Evolutionary conservation across 768 basidiomycete genomes (phyloP).

Genomic region (Russula vinacea): DNA sequence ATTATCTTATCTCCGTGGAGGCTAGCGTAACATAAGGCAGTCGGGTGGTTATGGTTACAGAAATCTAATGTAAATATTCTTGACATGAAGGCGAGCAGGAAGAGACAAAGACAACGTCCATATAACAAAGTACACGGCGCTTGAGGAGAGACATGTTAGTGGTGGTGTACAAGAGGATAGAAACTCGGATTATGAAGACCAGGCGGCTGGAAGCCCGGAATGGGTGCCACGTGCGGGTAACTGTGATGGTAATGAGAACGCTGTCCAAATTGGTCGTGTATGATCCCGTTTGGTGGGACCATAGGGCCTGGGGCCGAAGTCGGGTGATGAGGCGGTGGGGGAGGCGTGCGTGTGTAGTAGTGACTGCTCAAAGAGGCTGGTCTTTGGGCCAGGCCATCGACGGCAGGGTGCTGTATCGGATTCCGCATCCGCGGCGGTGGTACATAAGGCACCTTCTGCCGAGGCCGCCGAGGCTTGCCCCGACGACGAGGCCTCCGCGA

Average conservation of each 20-base stretch:
- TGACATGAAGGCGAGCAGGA: background rate
- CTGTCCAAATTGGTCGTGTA: background rate
- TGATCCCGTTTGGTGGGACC: background rate
- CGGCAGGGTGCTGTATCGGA: constrained; percentile 1
- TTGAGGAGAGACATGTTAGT: background rate
- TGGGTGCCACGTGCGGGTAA: background rate
- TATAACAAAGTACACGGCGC: constrained; percentile 1
- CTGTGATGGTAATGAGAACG: constrained; percentile 5
- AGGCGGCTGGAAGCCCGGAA: background rate
- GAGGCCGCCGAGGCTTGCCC: constrained; percentile 13
- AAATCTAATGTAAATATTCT: background rate
- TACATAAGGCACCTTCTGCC: constrained; percentile 13
- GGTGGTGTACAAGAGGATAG: constrained; percentile 7
- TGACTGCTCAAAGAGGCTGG: background rate
- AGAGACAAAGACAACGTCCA: background rate
- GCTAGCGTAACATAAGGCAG: background rate
- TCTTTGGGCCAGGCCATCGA: background rate
- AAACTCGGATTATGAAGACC: background rate
- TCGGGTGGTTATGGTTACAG: background rate
- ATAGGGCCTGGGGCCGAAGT: background rate
- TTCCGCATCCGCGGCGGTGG: constrained; percentile 23
- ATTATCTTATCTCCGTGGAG: background rate
- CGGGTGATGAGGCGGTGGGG: background rate
- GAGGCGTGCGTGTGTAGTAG: background rate
- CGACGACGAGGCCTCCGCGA: constrained; percentile 14